A percentile compares a stretch with the other conserved stretches of the same genome.
phyloP scores from a whole-genome alignment of 495 filamentous ascomycete species.

The Hypoxylon perforatum region DNA sequence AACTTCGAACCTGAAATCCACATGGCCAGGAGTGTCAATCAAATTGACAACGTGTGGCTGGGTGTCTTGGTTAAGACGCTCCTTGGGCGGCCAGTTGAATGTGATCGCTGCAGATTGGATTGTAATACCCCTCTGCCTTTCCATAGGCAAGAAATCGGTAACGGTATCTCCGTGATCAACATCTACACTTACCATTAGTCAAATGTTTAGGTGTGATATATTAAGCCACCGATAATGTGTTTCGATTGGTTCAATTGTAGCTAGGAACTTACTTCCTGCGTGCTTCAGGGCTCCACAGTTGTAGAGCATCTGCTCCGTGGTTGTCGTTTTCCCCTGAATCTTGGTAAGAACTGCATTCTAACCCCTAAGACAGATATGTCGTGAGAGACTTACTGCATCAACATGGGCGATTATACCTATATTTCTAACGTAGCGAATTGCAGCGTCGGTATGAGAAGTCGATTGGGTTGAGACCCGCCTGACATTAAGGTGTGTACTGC shows the following conservation, averaged over 20 bases:
- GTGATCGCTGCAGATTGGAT: slow-evolving; percentile 98
- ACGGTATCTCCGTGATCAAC: slow-evolving; percentile 98
- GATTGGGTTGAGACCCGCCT: slow-evolving; percentile 24
- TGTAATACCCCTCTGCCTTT: slow-evolving; percentile 93
- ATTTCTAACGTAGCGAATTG: slow-evolving; percentile 74
- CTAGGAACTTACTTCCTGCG: slow-evolving; percentile 73
- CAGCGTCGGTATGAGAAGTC: slow-evolving; percentile 44
- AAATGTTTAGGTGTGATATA: not conserved
- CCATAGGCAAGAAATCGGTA: slow-evolving; percentile 96
- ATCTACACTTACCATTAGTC: slow-evolving; percentile 62
- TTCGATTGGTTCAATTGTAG: not conserved
- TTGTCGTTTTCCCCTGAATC: slow-evolving; percentile 92
- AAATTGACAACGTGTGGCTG: slow-evolving; percentile 77
- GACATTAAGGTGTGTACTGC: slow-evolving; percentile 4
- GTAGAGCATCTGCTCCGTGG: slow-evolving; percentile 99
- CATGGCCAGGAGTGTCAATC: slow-evolving; percentile 97
- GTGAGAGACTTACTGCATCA: slow-evolving; percentile 76
- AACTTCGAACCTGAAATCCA: slow-evolving; percentile 98
- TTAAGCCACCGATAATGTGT: not conserved
- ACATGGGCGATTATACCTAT: slow-evolving; percentile 99
- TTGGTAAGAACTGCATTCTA: slow-evolving; percentile 11
- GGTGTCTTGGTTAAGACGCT: slow-evolving; percentile 46
- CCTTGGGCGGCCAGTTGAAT: slow-evolving; percentile 77
- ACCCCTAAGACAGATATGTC: slow-evolving; percentile 5
- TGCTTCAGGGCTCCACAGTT: slow-evolving; percentile 90